These are phyloP conservation scores for Cucurbita pepo DNA, from an alignment of 306 rosid species.

Conservation along the genomic window DNA sequence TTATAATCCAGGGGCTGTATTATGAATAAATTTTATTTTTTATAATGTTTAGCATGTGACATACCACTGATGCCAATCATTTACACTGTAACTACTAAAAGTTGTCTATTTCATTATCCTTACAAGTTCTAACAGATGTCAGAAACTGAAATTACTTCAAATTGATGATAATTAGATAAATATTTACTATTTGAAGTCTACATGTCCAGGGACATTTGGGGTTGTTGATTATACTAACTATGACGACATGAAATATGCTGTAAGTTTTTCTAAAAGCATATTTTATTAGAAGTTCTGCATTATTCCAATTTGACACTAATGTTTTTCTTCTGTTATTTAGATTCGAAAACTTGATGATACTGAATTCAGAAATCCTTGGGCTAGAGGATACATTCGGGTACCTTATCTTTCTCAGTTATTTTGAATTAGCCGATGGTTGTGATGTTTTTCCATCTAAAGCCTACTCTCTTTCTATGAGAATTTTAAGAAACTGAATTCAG, in stretches of 20 bases:
- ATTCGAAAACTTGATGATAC: slow-evolving; percentile 86
- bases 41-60: neutral
- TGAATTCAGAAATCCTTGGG: slow-evolving; percentile 96
- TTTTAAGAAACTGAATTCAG: neutral
- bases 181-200: neutral
- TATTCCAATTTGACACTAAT: neutral
- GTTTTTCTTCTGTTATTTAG: slow-evolving; percentile 20
- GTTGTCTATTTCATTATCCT: neutral
- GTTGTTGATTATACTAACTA: slow-evolving; percentile 76
- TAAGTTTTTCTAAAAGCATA: slow-evolving; percentile 25
- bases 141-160: neutral
- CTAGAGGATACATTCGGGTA: slow-evolving; percentile 85
- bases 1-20: neutral
- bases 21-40: neutral
- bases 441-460: neutral
- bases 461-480: neutral
- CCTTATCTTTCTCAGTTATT: neutral
- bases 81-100: neutral
- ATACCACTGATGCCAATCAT: neutral
- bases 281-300: neutral
- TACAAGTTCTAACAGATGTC: neutral
- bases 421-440: neutral
- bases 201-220: slow-evolving; percentile 74
- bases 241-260: slow-evolving; percentile 99
- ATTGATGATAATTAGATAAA: neutral